Base-by-base conservation (phyloP, 2,329 filamentous ascomycete genomes). In the Pyrenochaeta sp. region DNA sequence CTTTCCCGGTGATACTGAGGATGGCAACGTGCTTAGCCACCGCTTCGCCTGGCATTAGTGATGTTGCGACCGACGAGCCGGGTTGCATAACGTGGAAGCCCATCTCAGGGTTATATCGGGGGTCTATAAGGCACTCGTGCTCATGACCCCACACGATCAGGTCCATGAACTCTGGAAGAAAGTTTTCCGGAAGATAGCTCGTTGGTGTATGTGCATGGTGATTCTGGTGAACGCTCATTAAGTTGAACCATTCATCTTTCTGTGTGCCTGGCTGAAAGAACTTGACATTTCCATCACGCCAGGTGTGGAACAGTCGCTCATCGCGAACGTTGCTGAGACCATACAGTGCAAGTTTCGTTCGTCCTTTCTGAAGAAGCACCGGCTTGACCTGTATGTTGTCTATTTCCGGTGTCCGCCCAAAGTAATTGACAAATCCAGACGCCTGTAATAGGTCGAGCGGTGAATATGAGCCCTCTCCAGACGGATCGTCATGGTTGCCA, bases 11-110 rank as follows among this genome's bases (percentile, higher is more conserved):
- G 38, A 99, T 77, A 56, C 81, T 94, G 35, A 97, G 69, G 14
- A 99, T 87, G 1, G 91, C 86, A 6, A 97, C 89, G 43, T 97
- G 89, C 67, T 99, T 99, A 6, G 90, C 79, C 1, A 91, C 90
- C 0, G 94, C 89, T 72, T 99, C 94, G 19, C 92, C 92, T 0
- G 89, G 87, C 7, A 94, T 86, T 0, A 99, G 77, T 0, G 94
- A 97, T 1, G 94, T 99, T 1, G 93, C 94, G 0, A 99, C 88
- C 0, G 94, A 97, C 0, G 94, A 99, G 0, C 94, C 94, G 1
- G 94, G 94, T 63, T 99, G 94, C 84, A 99, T 96, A 52, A 99
- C 93, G 58, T 94, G 85, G 59, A 99, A 99, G 0, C 87, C 88
- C 34, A 87, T 96, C 63, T 96, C 90, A 0, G 88, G 83, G 60